Evolutionary conservation across 1,139 yeast species (phyloP).

Genomic region (Wickerhamomyces sp.): DNA sequence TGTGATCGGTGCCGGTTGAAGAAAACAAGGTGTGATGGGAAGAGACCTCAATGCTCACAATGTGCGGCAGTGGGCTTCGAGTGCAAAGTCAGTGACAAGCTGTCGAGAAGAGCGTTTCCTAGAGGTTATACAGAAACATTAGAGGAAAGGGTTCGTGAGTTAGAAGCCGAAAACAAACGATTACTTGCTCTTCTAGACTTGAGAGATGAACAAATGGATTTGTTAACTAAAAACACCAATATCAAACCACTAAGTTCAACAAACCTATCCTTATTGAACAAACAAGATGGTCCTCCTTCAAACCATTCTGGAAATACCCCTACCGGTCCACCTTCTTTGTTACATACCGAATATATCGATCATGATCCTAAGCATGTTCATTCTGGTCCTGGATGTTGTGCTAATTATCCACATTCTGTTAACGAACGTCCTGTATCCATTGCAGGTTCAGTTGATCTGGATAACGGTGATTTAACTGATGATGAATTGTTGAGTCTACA

Average conservation of each 20-base stretch:
- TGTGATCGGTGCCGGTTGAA: conserved; percentile 77
- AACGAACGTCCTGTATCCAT: conserved; percentile 63
- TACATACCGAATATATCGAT: conserved; percentile 16
- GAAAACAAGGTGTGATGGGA: conserved; percentile 74
- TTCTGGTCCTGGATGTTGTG: conserved; percentile 54
- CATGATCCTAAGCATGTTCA: conserved; percentile 40
- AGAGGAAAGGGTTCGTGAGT: conserved; percentile 54
- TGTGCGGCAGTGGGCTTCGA: conserved; percentile 63
- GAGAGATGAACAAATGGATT: conserved; percentile 26
- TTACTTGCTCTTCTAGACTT: conserved; percentile 28
- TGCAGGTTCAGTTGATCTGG: conserved; percentile 51
- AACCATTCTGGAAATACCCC: background rate
- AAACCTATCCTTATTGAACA: conserved; percentile 27
- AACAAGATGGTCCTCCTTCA: conserved; percentile 5
- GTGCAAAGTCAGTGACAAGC: conserved; percentile 66
- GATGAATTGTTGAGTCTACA: conserved; percentile 32
- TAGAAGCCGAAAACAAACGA: conserved; percentile 52
- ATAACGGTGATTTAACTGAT: conserved; percentile 42
- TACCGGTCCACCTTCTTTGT: conserved; percentile 4
- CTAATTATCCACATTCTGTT: conserved; percentile 47
- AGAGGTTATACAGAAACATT: conserved; percentile 74
- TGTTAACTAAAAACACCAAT: conserved; percentile 15
- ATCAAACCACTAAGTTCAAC: conserved; percentile 27
- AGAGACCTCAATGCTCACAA: conserved; percentile 59
- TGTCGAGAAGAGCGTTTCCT: conserved; percentile 70